Evolutionary conservation across 176 grass and related monocot genomes (phyloP), one percentile per base, ranked within the genome.

Genomic region (Phyllostachys edulis): DNA sequence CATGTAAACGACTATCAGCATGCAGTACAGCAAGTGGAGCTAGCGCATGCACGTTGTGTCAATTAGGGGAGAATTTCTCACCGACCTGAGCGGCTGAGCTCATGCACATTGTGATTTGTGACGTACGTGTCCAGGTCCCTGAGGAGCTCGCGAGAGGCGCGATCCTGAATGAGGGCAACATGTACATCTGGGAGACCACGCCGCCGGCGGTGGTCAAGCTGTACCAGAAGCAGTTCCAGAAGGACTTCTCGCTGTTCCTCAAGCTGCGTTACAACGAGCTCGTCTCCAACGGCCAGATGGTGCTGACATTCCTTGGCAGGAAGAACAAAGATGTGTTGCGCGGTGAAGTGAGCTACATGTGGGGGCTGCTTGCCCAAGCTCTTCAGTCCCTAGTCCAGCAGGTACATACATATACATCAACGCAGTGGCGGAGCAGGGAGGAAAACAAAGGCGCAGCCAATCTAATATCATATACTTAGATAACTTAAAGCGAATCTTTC

Each of bases 181-280:
- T 95, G 12, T 92, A 90, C 47, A 84, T 90, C 15, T 77, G 75
- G 38, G 71, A 84, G 63, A 32, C 59, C 14, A 90, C 83, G 67
- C 66, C 77, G 15, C 52, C 81, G 16, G 4, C 26, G 18, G 92
- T 87, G 60, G 87, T 80, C 34, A 37, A 79, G 17, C 55, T 80
- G 38, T 92, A 94, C 69, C 70, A 47, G 40, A 9, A 69, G 42
- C 87, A 82, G 55, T 87, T 85, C 46, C n/a, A 64, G 37, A 59
- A 77, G 47, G 90, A 95, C 52, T 81, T 95, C 39, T 76, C 73
- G n/a, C 23, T 50, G 49, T 95, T 95, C 67, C 90, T 95, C 38
- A 45, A 12, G 71, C 51, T 77, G 3, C 88, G 88, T 5, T 49
- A 75, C 67, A 9, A 4, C 0, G 93, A 95, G 68, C 85, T 95